Evolutionary conservation across 1,139 yeast genomes (phyloP), one percentile per base, ranked within the genome.

Genomic region (Taphrina sp.): DNA sequence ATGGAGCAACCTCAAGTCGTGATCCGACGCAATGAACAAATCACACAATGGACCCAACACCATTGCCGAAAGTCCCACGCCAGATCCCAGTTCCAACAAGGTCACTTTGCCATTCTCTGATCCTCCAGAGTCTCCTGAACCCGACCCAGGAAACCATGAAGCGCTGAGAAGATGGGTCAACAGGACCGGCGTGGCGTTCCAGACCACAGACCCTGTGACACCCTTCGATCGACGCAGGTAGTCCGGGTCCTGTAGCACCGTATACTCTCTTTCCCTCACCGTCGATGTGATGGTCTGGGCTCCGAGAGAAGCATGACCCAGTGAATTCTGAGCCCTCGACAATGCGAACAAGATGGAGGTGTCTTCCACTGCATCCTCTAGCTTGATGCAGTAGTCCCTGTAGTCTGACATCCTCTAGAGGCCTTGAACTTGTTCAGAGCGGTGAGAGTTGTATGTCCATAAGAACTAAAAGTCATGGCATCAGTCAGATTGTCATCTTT

Each of bases 181-280:
- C 20, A 49, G n/a, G 24, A 49, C 19, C n/a, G 46, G 54, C 17
- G 54, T 39, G 20, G 46, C 28, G 8, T 24, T 33, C 54, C 54
- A 49, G 23, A 49, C 17, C 17, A 49, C 46, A 4, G 46, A 38
- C 10, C 54, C 54, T n/a, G 54, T 49, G 17, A 49, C 54, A 34
- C 54, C 54, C 17, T 38, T 33, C 10, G 34, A 39, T 10, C 33
- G 36, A 5, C 28, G 29, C 19, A 34, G 20, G 31, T 49, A 49
- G n/a, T 49, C 54, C 22, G 54, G 54, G 26, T 46, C 22, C 37
- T 49, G 54, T 23, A 14, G n/a, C 3, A 49, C 14, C 22, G 20
- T 29, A 7, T 49, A 49, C 14, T 38, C 31, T 22, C 16, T 10
- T 23, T 34, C 54, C 5, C 39, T 23, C 3, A 49, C 33, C 10